These are phyloP conservation scores for Xylaria bambusicola DNA, from an alignment of 495 filamentous ascomycete genomes.

Conservation along the genomic window DNA sequence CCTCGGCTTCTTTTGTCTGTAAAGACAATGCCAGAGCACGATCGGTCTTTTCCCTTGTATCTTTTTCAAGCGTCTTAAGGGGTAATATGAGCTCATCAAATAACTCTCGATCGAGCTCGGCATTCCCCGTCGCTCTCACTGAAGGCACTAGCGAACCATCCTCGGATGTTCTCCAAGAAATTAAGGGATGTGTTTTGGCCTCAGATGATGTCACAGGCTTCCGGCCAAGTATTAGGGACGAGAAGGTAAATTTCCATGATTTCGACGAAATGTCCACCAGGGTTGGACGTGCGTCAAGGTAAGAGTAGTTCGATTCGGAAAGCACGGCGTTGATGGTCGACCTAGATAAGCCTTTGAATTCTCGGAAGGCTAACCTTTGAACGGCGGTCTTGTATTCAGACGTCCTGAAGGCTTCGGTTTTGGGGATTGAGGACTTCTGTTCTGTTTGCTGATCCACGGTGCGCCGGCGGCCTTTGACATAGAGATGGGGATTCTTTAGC, in stretches of 20 bases:
- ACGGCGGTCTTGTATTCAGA: slow-evolving; percentile 72
- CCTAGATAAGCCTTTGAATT: slow-evolving; percentile 78
- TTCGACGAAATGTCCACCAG: slow-evolving; percentile 73
- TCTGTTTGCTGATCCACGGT: slow-evolving; percentile 39
- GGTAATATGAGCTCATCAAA: slow-evolving; percentile 66
- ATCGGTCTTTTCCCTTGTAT: slow-evolving; percentile 65
- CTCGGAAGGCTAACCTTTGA: slow-evolving; percentile 61
- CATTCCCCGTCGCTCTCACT: slow-evolving; percentile 69
- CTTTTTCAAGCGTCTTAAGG: slow-evolving; percentile 53
- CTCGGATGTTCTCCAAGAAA: slow-evolving; percentile 62
- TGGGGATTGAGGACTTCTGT: slow-evolving; percentile 49
- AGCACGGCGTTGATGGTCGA: slow-evolving; percentile 86
- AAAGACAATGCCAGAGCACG: slow-evolving; percentile 62
- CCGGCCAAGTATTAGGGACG: slow-evolving; percentile 69
- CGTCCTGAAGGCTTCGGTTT: slow-evolving; percentile 73
- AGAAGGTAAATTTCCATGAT: slow-evolving; percentile 85
- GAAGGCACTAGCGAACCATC: slow-evolving; percentile 53
- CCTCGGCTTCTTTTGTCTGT: slow-evolving; percentile 75
- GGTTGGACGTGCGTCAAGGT: slow-evolving; percentile 72
- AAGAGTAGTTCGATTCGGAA: slow-evolving; percentile 88
- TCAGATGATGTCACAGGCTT: slow-evolving; percentile 60
- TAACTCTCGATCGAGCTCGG: slow-evolving; percentile 82
- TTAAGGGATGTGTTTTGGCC: slow-evolving; percentile 57
- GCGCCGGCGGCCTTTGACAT: slow-evolving; percentile 75
- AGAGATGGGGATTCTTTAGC: slow-evolving; percentile 72